Base-by-base conservation (phyloP, 306 rosid species). In the Purshia tridentata region DNA sequence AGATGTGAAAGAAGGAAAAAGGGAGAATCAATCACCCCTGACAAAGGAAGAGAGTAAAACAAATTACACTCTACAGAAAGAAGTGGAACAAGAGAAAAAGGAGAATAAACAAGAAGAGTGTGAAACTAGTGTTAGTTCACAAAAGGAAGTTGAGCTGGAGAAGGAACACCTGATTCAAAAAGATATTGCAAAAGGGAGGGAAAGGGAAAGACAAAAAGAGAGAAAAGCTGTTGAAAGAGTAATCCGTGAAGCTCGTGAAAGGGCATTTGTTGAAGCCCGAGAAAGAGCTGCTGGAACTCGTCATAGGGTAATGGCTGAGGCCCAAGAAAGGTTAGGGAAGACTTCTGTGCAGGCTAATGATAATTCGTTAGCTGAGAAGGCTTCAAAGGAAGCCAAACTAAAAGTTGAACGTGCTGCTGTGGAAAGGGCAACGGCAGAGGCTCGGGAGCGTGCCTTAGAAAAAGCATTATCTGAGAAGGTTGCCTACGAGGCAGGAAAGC, bases 371-470 rank as follows among this genome's bases (percentile, higher is more conserved):
- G 75, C 93, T 20, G 98, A 87, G 78, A 91, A 85, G 87, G 87
- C 87, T 81, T 86, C 89, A 57, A 74, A 72, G 84, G 96, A 93
- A 80, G 94, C 94, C 73, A 91, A 85, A 88, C 88, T 88, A 60
- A 91, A 88, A 84, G 87, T 81, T 63, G 91, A 93, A 77, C 98
- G 98, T 71, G 92, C 97, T 75, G 94, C 92, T 68, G 97, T 93
- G 59, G 98, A 93, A 86, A 89, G 96, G 83, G 97, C 94, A 72
- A 86, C 94, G 55, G 71, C 79, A 55, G 98, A 93, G 87, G 98
- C 96, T 54, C 81, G 97, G 22, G 86, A 83, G 51, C 96, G 97
- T 55, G 96, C 97, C 73, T 78, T 93, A 51, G 96, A 88, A 75
- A 89, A 91, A 86, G 92, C 98, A 53, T 79, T 93, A 75, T 86